A percentile compares a stretch with the other conserved stretches of the same genome.
Evolutionary conservation across 108 stramenopile species (phyloP).

Genomic region (Cyclostephanos tholiformis): DNA sequence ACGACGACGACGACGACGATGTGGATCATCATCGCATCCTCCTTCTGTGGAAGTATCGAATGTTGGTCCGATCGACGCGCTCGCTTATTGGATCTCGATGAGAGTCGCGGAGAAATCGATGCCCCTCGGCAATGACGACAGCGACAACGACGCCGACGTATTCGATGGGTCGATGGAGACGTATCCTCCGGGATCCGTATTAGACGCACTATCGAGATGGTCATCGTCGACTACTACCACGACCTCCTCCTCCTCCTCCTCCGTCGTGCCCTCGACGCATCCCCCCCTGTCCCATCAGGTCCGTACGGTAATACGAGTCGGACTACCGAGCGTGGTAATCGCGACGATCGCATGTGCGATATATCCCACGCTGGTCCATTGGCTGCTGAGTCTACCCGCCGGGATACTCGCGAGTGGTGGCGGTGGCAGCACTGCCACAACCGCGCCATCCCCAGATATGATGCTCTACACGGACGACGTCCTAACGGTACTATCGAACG

Average conservation of each 20-base stretch:
- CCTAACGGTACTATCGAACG: conserved; percentile 48
- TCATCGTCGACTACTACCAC: conserved; percentile 2
- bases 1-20: too few relatives aligned
- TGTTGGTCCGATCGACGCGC: conserved; percentile 37
- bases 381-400: conserved; percentile 9
- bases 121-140: not conserved
- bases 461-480: conserved; percentile 44
- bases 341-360: conserved; percentile 12
- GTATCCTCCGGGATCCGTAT: conserved; percentile 44
- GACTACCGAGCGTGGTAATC: conserved; percentile 33
- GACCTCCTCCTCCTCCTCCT: not conserved
- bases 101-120: conserved; percentile 33
- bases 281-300: conserved; percentile 48
- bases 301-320: conserved; percentile 43
- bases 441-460: too few relatives aligned
- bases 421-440: too few relatives aligned
- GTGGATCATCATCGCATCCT: not conserved
- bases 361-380: conserved; percentile 34
- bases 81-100: conserved; percentile 46
- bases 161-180: conserved; percentile 15
- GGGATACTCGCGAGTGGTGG: too few relatives aligned
- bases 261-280: conserved; percentile 6
- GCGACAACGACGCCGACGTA: not conserved
- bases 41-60: not conserved
- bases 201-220: conserved; percentile 25